Evolutionary conservation across 2,329 filamentous ascomycete species (phyloP), one percentile per base, ranked within the genome.

Genomic region (Orbilia javanica): DNA sequence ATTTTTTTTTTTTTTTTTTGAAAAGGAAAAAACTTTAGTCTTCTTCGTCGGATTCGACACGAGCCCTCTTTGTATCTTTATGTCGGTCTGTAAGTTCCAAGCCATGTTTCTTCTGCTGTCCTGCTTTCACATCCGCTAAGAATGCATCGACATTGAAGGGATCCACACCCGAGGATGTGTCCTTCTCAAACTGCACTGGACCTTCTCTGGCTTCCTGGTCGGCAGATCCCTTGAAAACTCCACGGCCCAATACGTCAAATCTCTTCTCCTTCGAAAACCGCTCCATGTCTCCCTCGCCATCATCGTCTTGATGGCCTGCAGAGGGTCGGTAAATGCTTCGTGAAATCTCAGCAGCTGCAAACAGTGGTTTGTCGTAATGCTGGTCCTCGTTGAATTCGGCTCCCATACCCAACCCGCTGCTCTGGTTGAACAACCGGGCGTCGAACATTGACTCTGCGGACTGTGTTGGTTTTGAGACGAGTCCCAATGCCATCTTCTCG

Each of bases 391-490:
- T 99, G 88, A 97, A 94, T 0, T 95, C 96, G 20, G 29, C 62
- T 3, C 42, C 70, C 57, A 73, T 89, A 81, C 94, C 91, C 83
- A 99, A 96, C 0, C 96, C 96, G 81, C 92, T 94, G 4, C 90
- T 92, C 85, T 97, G 93, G 85, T 98, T 97, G 85, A 99, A 99
- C 31, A 99, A 86, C 46, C 96, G 88, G 1, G 94, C 96, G 85
- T 99, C 96, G 86, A 96, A 99, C 96, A 98, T 98, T 25, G 92
- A 91, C 84, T 99, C 96, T 69, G 91, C 91, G 63, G 91, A 92
- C 83, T 96, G 92, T 3, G 96, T 97, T 1, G 96, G 96, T 84
- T 98, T 99, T 4, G 96, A 78, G 20, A 78, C 96, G 60, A 98
- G 86, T 2, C 96, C 96, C 4, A 99, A 88, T 0, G 96, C 96